Base-by-base conservation (phyloP, 2,329 filamentous ascomycete genomes). In the Mollisia scopiformis region DNA sequence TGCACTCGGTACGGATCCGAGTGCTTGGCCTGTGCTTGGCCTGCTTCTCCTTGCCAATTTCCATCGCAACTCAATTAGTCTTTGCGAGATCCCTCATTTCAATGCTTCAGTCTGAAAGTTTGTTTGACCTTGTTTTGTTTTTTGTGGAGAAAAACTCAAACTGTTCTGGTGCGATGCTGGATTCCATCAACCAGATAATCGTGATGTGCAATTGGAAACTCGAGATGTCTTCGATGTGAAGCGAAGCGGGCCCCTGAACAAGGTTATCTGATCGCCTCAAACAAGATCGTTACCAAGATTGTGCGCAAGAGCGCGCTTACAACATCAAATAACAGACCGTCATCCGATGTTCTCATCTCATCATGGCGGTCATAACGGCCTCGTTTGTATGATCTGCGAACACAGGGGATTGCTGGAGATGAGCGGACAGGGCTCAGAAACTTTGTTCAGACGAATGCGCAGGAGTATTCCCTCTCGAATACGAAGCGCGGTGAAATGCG, bases 171-270 rank as follows among this genome's bases (percentile, higher is more conserved):
- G 11, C 43, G 14, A 53, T 33, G 14, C 19, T 35, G 43, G 41
- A 62, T 62, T 62, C 57, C 61, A 62, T 59, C 61, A 62, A 57
- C 60, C 61, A 59, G 28, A n/a, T 21, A 19, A 21, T 51, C 54
- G 31, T 27, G 43, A 47, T 47, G 37, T 23, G n/a, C 23, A 28
- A 52, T 27, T 27, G 14, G 37, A 58, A 35, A 58, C 49, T 35
- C 41, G 25, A 25, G 43, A 47, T 47, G 43, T 47, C 43, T 41
- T 35, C 56, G 52, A 54, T 31, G 52, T 30, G 41, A 28, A 31
- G 33, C 59, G 28, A 53, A 33, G 21, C 33, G 30, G 35, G 33
- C 49, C 59, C 61, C 57, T 58, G 59, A 8, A 55, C 54, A 57
- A 53, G 57, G 30, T 59, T 41, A 55, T 57, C 39, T 46, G 43